phyloP scores from a whole-genome alignment of 768 basidiomycete genomes.

The Lactifluus subvellereus region DNA sequence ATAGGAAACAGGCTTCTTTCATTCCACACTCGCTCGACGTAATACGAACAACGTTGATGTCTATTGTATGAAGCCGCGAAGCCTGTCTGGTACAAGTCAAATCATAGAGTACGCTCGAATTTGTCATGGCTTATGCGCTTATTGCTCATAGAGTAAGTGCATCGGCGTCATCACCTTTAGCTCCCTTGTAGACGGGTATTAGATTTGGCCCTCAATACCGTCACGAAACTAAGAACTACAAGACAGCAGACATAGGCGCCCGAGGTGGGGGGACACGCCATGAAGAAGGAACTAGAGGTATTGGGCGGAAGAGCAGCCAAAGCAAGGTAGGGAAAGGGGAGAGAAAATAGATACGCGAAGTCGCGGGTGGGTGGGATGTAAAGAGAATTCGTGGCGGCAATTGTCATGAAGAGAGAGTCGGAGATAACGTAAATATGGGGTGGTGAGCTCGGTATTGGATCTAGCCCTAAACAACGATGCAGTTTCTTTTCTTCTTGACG shows the following conservation, averaged over 20 bases:
- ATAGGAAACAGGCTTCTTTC: no score
- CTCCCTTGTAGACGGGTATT: slow-evolving; percentile 32
- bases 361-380: slow-evolving; percentile 17
- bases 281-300: slow-evolving; percentile 24
- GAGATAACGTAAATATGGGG: slow-evolving; percentile 21
- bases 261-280: slow-evolving; percentile 4
- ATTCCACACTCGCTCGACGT: no score
- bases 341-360: slow-evolving; percentile 21
- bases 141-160: slow-evolving; percentile 3
- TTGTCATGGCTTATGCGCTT: not conserved
- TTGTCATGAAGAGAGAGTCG: slow-evolving; percentile 17
- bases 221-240: slow-evolving; percentile 33
- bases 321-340: slow-evolving; percentile 21
- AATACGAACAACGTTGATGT: no score
- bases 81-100: not conserved
- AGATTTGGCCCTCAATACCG: slow-evolving; percentile 33
- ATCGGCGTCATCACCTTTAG: slow-evolving; percentile 10
- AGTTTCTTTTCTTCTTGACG: slow-evolving; percentile 70
- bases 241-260: slow-evolving; percentile 26
- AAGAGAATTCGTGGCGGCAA: slow-evolving; percentile 19
- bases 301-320: slow-evolving; percentile 24
- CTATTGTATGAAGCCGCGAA: no score
- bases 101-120: not conserved
- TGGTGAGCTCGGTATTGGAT: slow-evolving; percentile 26
- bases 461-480: slow-evolving; percentile 72